phyloP scores from a whole-genome alignment of 2,329 filamentous ascomycete species.

The Paecilomyces dactylethromorphus region DNA sequence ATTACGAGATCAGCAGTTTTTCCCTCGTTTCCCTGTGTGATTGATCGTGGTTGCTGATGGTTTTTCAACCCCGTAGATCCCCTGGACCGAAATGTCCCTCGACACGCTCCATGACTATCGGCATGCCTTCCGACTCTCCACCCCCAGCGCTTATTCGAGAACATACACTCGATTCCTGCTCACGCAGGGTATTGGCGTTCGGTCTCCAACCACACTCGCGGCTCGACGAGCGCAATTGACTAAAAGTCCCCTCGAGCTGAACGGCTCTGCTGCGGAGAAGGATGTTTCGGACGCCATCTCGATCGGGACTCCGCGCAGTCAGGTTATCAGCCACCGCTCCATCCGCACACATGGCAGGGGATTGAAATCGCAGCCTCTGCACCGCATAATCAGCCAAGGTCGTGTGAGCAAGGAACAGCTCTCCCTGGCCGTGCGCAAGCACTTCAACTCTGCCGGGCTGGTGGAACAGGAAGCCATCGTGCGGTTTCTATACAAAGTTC shows the following conservation, averaged over 20 bases:
- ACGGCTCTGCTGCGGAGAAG: neutral
- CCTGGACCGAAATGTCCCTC: constrained; percentile 38
- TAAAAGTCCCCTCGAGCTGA: neutral
- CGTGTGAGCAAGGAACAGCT: constrained; percentile 37
- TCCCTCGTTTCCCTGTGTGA: neutral
- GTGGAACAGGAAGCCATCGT: constrained; percentile 43
- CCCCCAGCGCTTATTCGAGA: constrained; percentile 37
- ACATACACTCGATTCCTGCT: constrained; percentile 43
- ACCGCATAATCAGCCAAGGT: constrained; percentile 28
- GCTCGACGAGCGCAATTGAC: constrained; percentile 22
- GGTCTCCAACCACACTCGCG: constrained; percentile 39
- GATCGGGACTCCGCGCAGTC: neutral
- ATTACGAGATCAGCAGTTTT: constrained; percentile 8
- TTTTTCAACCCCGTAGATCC: constrained; percentile 23
- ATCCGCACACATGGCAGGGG: constrained; percentile 7
- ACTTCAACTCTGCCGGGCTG: constrained; percentile 41
- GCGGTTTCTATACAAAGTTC: constrained; percentile 43
- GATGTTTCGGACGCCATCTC: neutral
- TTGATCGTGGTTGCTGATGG: constrained; percentile 4
- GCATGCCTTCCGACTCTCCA: constrained; percentile 40
- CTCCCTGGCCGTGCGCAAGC: constrained; percentile 38
- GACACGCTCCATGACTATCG: constrained; percentile 43
- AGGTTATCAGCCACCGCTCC: constrained; percentile 2
- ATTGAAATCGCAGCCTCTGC: constrained; percentile 7
- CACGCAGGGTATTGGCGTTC: constrained; percentile 37